These are phyloP conservation scores for Beauveria caledonica DNA, from an alignment of 2,329 filamentous ascomycete species.

Conservation along the genomic window DNA sequence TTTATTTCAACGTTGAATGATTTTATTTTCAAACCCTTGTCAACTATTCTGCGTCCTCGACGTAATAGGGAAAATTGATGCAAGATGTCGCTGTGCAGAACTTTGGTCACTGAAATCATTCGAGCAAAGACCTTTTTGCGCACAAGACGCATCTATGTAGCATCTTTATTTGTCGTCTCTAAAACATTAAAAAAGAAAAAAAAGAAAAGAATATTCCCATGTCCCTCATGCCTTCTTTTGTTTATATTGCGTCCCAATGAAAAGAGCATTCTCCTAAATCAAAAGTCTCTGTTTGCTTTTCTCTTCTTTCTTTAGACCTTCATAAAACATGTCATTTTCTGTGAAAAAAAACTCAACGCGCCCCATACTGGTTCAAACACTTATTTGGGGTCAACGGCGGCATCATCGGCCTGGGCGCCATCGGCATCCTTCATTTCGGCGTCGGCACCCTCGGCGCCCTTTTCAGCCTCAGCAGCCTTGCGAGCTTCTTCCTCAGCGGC, in stretches of 20 bases:
- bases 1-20: no score
- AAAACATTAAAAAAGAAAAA: conserved; percentile 11
- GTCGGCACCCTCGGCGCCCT: conserved; percentile 43
- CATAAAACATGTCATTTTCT: conserved; percentile 17
- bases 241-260: conserved; percentile 7
- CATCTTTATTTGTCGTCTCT: conserved; percentile 11
- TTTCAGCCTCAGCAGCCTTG: conserved; percentile 45
- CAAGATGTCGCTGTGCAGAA: not conserved
- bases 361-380: not conserved
- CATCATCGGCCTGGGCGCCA: conserved; percentile 37
- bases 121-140: not conserved
- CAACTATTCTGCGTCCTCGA: no score
- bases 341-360: not conserved
- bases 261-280: conserved; percentile 3
- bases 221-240: conserved; percentile 10
- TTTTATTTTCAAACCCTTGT: no score
- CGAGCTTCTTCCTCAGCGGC: conserved; percentile 46
- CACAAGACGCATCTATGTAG: conserved; percentile 5
- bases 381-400: conserved; percentile 29
- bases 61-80: not conserved
- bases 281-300: conserved; percentile 11
- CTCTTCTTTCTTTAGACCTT: conserved; percentile 12
- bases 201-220: conserved; percentile 6
- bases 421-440: conserved; percentile 59
- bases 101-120: not conserved